Evolutionary conservation across 768 basidiomycete species (phyloP), one percentile per base, ranked within the genome.

Genomic region (Cystofilobasidium capitatum): DNA sequence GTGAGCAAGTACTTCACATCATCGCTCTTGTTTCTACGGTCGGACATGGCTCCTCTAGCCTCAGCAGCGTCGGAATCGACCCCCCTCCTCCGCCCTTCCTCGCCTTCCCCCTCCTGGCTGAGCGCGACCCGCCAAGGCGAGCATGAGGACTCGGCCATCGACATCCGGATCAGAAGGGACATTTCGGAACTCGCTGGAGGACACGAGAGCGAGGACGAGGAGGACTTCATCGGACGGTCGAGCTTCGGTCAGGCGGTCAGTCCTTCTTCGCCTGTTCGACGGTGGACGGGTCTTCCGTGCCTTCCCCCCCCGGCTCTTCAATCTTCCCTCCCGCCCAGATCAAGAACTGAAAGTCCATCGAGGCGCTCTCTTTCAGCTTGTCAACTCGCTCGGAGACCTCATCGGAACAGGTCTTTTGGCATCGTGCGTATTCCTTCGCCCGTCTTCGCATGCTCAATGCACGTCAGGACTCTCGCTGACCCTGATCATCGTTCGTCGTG

Each of bases 381-480:
- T 91, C 77, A 93, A 93, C 72, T 86, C 86, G 10, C 87, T 87
- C 37, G 90, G 89, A 17, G 88, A 92, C 40, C 79, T 94, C 12
- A 81, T 91, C n/a, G 91, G 91, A 8, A 86, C 93, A 70, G 91
- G 91, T 5, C 86, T 94, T 81, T 81, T 93, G 22, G 89, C 89
- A 16, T 86, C 85, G 65, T 66, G 36, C 37, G 59, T 37, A 14
- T 12, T 8, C 29, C 40, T n/a, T 44, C 17, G n/a, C 33, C 10
- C 8, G 4, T 2, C 12, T 44, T n/a, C n/a, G n/a, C n/a, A n/a
- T n/a, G n/a, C n/a, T n/a, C n/a, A n/a, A n/a, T n/a, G n/a, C n/a
- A n/a, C n/a, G n/a, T n/a, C n/a, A n/a, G n/a, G n/a, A n/a, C n/a
- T n/a, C n/a, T n/a, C n/a, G n/a, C n/a, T n/a, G n/a, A n/a, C n/a